Evolutionary conservation across 306 rosid genomes (phyloP), one percentile per base, ranked within the genome.

Genomic region (Acacia confusa): DNA sequence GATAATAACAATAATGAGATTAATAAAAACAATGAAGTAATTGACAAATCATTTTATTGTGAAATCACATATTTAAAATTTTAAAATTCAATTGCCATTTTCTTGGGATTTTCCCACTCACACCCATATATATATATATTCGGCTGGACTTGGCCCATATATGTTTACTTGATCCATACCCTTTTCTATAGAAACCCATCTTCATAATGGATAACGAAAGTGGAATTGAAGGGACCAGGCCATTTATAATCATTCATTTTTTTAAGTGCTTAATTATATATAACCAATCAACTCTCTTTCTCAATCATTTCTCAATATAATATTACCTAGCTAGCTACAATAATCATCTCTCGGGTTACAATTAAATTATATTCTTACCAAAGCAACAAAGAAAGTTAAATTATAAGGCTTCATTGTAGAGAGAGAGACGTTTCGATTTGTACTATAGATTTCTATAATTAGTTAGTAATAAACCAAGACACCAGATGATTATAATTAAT

Each of bases 141-240:
- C 2, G 78, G 24, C 13, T 61, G 53, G 52, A 58, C 75, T 84
- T 76, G 83, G 47, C 80, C 58, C 79, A 64, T 36, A 36, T 36
- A 36, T 40, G 58, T n/a, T 40, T 50, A 43, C 11, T 36, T 55
- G 61, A 70, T 76, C 82, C 84, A 47, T 70, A 43, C 14, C 24
- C 22, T 84, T 69, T 69, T 44, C 38, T 25, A 7, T 25, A 25
- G 0, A 24, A 71, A 71, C 40, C 75, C 75, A 71, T 44, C 75
- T 6, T 25, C n/a, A 15, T 14, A 24, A 71, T 71, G 75, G 75
- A 71, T 71, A 45, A 15, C 60, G 58, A 71, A 45, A 71, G 58
- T 71, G 75, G 75, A 71, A 16, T 19, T 27, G 40, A 40, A 14
- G 69, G 77, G 80, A 83, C 77, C 77, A 82, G 50, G 40, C 32